Evolutionary conservation across 139 green algal genomes (phyloP), one percentile per base, ranked within the genome.

Genomic region (Diplosphaera chodatii): DNA sequence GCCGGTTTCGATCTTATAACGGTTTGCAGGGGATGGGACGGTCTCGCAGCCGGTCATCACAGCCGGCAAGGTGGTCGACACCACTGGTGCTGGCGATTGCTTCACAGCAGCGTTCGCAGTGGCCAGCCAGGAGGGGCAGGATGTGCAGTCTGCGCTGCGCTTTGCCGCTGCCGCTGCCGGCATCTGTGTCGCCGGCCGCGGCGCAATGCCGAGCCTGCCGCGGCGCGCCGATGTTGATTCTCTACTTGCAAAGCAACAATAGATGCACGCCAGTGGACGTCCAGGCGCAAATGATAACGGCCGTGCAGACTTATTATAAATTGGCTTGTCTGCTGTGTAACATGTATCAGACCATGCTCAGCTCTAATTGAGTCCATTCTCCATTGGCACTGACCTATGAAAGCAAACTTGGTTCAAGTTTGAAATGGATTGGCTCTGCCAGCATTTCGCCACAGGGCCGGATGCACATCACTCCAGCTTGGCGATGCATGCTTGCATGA

Each of bases 71-170:
- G 74, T 96, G 3, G 82, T 94, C 22, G 90, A 96, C 79, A 97
- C 91, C 4, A 96, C 89, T 41, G 93, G 93, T 27, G 93, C 93
- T 10, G 93, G 93, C 3, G 93, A 98, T 76, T 96, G 90, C 84
- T 98, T 96, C 84, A 98, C 93, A 3, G 93, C 84, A 8, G 89
- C 91, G 1, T 96, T 86, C 69, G 87, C 85, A 22, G 90, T 97
- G 32, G 92, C 79, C 3, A 63, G 88, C 15, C 71, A 96, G 62
- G 81, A 96, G 75, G 92, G 91, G 31, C 74, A 70, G 70, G 27
- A 40, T 0, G 28, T 74, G n/a, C n/a, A 79, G 13, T 78, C 86
- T 6, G 89, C 89, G 6, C 74, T 97, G 80, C 72, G 32, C 27
- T 95, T 94, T 81, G 92, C 90, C 31, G 83, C 82, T 1, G 82